A percentile compares a stretch with the other conserved stretches of the same genome.
Conservation (phyloP, 2,329 filamentous ascomycete species). For the Ampelomyces quisqualis region DNA sequence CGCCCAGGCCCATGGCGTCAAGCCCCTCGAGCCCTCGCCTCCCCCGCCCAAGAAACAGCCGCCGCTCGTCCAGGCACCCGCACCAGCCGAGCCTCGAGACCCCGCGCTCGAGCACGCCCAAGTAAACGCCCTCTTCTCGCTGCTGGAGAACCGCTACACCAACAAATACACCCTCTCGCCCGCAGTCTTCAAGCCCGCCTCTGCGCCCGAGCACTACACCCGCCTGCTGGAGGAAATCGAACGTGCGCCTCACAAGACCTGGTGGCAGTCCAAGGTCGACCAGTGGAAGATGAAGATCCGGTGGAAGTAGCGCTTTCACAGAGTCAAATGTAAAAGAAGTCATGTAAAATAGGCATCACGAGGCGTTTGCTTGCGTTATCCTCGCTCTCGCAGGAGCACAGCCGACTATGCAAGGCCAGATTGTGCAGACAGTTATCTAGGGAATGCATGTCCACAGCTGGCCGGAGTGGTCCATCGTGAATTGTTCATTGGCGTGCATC, state of each 20-base stretch:
- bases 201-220: constrained; percentile 41
- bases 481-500: too few species aligned
- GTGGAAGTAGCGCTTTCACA: constrained; percentile 24
- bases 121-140: constrained; percentile 60
- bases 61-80: constrained; percentile 8
- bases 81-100: constrained; percentile 14
- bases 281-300: constrained; percentile 44
- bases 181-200: constrained; percentile 33
- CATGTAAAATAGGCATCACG: not conserved
- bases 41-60: constrained; percentile 13
- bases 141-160: constrained; percentile 61
- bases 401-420: too few species aligned
- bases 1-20: constrained; percentile 33
- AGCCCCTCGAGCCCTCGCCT: constrained; percentile 25
- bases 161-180: constrained; percentile 42
- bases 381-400: too few species aligned
- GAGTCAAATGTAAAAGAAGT: not conserved
- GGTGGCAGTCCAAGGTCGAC: constrained; percentile 39
- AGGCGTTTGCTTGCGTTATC: not conserved
- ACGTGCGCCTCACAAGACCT: constrained; percentile 37
- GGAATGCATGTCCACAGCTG: too few species aligned
- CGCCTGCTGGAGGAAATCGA: constrained; percentile 41
- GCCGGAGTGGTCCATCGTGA: too few species aligned
- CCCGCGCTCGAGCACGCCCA: constrained; percentile 46
- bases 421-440: too few species aligned